Conservation (phyloP, 768 basidiomycete genomes). For the Pulveroboletus sp. region DNA sequence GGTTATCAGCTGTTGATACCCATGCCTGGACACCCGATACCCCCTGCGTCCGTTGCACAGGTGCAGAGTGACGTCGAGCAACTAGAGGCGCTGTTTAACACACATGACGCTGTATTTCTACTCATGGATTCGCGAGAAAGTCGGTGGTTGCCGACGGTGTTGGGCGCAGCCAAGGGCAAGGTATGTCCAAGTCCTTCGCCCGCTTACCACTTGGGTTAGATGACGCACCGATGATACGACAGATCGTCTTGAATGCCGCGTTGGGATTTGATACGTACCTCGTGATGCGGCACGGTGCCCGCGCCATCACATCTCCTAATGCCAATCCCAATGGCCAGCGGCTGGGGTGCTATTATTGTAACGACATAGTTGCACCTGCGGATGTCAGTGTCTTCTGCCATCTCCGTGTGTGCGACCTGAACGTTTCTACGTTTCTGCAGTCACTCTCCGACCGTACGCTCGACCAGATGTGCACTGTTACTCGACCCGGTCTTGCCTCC, state of each 20-base stretch:
- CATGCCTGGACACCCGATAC: slow-evolving; percentile 96
- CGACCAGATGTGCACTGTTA: slow-evolving; percentile 99
- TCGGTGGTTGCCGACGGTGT: slow-evolving; percentile 90
- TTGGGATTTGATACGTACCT: slow-evolving; percentile 94
- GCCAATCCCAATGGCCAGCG: slow-evolving; percentile 27
- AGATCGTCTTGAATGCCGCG: slow-evolving; percentile 93
- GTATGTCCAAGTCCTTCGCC: slow-evolving; percentile 33
- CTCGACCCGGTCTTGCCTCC: slow-evolving; percentile 87
- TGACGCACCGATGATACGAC: background rate
- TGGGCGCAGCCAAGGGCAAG: slow-evolving; percentile 83
- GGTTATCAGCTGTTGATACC: slow-evolving; percentile 81
- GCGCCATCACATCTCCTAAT: slow-evolving; percentile 29
- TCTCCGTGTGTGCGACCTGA: background rate
- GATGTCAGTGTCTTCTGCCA: slow-evolving; percentile 55
- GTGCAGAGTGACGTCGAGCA: slow-evolving; percentile 61
- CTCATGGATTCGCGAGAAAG: slow-evolving; percentile 99
- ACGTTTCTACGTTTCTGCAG: slow-evolving; percentile 23
- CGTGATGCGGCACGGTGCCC: slow-evolving; percentile 92
- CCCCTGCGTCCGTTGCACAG: slow-evolving; percentile 50
- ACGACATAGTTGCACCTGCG: slow-evolving; percentile 93
- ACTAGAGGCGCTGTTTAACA: slow-evolving; percentile 74
- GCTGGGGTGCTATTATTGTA: slow-evolving; percentile 97
- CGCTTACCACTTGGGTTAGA: background rate
- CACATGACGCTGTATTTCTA: slow-evolving; percentile 87
- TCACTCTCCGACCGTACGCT: slow-evolving; percentile 84